These are phyloP conservation scores for Eucalyptus curtisii DNA, from an alignment of 345 rosid genomes.

Conservation along the genomic window DNA sequence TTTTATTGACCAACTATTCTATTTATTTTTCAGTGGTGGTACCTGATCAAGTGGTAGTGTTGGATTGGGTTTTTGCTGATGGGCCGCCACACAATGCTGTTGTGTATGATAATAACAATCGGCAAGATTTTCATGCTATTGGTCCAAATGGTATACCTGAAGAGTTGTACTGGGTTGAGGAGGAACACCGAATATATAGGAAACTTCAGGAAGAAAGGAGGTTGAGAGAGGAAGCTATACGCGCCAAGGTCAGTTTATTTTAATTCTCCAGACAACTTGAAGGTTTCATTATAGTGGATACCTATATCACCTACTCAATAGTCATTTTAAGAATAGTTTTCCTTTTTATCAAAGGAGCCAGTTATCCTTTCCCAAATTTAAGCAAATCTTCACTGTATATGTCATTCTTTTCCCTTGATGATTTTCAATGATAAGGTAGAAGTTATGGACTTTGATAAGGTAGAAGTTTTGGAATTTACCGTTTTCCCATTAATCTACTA, in stretches of 20 bases:
- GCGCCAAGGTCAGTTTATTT: conserved; percentile 48
- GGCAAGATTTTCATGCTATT: conserved; percentile 67
- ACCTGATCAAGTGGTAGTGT: conserved; percentile 46
- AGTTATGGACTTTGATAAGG: neutral
- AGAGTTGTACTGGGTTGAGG: conserved; percentile 65
- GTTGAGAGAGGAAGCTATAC: conserved; percentile 55
- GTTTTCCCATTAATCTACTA: neutral
- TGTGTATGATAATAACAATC: conserved; percentile 63
- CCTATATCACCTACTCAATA: neutral
- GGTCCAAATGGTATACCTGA: conserved; percentile 37
- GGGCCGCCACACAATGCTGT: conserved; percentile 66
- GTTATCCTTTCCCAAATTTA: neutral
- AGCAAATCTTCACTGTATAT: neutral
- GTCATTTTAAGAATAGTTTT: neutral
- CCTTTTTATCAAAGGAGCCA: neutral
- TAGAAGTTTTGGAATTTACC: neutral
- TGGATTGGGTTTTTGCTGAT: conserved; percentile 94
- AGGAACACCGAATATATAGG: conserved; percentile 43
- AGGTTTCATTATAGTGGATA: neutral
- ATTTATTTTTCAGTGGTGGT: conserved; percentile 43
- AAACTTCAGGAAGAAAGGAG: conserved; percentile 68
- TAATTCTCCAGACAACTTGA: neutral
- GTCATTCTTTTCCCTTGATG: neutral
- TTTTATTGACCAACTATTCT: neutral
- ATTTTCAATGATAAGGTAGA: neutral